Evolutionary conservation across 2,329 filamentous ascomycete genomes (phyloP).

Genomic region (Aspergillus melleus): DNA sequence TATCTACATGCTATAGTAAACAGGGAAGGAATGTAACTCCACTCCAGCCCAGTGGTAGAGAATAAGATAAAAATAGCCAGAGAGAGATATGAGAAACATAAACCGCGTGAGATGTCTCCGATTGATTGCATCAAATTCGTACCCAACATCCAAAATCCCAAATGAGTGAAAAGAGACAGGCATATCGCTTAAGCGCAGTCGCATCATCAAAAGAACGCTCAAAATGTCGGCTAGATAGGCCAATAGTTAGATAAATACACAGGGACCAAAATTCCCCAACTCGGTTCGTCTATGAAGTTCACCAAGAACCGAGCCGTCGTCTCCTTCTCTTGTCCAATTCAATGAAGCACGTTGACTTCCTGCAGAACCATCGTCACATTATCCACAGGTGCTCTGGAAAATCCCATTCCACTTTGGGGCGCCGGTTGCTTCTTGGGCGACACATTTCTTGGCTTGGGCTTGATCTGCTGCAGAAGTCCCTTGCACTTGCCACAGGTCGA

Average conservation of each 20-base stretch:
- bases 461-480: slow-evolving; percentile 69
- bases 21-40: background rate
- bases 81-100: background rate
- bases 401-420: background rate
- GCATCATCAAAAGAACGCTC: slow-evolving; percentile 3
- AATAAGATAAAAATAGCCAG: too few relatives aligned
- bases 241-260: background rate
- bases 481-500: slow-evolving; percentile 80
- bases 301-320: background rate
- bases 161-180: background rate
- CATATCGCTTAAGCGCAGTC: slow-evolving; percentile 2
- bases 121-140: background rate
- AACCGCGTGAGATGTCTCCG: background rate
- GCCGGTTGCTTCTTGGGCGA: slow-evolving; percentile 28
- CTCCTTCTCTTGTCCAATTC: background rate
- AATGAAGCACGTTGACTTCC: background rate
- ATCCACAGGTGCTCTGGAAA: background rate
- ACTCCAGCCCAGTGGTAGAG: too few relatives aligned
- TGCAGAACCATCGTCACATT: background rate
- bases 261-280: background rate
- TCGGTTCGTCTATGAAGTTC: background rate
- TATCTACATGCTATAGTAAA: background rate
- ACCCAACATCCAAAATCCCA: background rate
- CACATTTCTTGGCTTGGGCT: slow-evolving; percentile 66
- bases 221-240: background rate